Conservation (phyloP, 441 rosid genomes). For the Populus hybrid region DNA sequence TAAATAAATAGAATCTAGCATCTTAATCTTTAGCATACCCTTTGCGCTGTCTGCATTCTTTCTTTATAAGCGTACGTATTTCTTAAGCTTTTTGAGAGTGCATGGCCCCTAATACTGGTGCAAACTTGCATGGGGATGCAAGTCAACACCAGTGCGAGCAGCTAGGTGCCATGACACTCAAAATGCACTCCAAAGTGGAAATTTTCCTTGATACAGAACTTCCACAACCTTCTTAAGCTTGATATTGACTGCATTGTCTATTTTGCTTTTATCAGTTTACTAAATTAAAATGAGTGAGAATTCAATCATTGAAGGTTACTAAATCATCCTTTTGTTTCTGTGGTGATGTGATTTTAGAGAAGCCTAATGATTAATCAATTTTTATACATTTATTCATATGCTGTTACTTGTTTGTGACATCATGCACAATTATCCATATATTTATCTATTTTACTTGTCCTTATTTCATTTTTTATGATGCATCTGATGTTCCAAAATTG, state of each 20-base stretch:
- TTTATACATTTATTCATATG: background rate
- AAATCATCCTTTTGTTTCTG: background rate
- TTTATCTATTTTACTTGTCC: background rate
- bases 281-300: background rate
- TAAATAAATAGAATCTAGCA: background rate
- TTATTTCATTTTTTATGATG: background rate
- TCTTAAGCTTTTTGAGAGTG: background rate
- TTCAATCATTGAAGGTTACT: background rate
- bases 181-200: background rate
- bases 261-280: background rate
- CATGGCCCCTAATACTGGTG: background rate
- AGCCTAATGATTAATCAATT: background rate
- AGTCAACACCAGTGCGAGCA: background rate
- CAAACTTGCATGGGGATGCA: background rate
- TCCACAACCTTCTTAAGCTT: background rate
- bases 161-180: background rate
- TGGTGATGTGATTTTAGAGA: background rate
- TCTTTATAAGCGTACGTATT: background rate
- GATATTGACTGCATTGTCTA: background rate
- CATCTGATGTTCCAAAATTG: background rate
- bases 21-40: background rate
- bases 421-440: background rate
- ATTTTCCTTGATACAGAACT: background rate
- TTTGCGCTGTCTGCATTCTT: background rate
- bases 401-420: background rate